Conservation (phyloP, 495 filamentous ascomycete species). For the Pseudomonodictys pantanalensis region DNA sequence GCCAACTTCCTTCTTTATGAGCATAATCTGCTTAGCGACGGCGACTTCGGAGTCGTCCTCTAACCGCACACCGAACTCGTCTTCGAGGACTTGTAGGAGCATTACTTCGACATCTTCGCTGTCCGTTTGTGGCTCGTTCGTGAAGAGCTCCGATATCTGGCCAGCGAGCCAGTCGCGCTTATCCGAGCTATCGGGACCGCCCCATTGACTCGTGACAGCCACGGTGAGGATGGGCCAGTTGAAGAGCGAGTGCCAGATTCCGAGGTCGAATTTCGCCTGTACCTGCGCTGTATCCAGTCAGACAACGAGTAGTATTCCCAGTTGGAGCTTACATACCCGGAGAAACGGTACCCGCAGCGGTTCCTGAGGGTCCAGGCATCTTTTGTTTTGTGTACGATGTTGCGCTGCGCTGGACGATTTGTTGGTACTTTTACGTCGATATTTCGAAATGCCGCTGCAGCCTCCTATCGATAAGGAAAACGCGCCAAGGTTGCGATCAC, state of each 20-base stretch:
- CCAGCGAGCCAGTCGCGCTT: constrained; percentile 97
- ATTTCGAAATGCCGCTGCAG: too few species aligned
- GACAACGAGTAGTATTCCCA: too few species aligned
- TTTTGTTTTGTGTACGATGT: too few species aligned
- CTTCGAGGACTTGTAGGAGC: constrained; percentile 83
- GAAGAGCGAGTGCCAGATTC: constrained; percentile 45
- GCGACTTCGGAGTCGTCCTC: constrained; percentile 82
- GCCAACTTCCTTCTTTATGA: constrained; percentile 57
- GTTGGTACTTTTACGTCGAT: too few species aligned
- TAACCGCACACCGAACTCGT: constrained; percentile 88
- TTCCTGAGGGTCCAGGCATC: too few species aligned
- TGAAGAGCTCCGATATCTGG: constrained; percentile 77
- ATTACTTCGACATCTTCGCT: constrained; percentile 78
- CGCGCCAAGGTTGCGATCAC: too few species aligned
- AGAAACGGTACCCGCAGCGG: too few species aligned
- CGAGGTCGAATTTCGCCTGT: constrained; percentile 43
- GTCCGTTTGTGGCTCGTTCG: constrained; percentile 68
- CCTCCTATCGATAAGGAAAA: too few species aligned
- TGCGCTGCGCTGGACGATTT: too few species aligned
- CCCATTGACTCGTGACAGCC: constrained; percentile 83
- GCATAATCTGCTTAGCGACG: constrained; percentile 69
- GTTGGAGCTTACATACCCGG: too few species aligned
- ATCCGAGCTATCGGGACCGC: constrained; percentile 76
- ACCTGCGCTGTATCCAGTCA: constrained; percentile 31
- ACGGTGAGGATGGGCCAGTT: constrained; percentile 83